Evolutionary conservation across 306 rosid species (phyloP), one percentile per base, ranked within the genome.

Genomic region (Prunus dulcis): DNA sequence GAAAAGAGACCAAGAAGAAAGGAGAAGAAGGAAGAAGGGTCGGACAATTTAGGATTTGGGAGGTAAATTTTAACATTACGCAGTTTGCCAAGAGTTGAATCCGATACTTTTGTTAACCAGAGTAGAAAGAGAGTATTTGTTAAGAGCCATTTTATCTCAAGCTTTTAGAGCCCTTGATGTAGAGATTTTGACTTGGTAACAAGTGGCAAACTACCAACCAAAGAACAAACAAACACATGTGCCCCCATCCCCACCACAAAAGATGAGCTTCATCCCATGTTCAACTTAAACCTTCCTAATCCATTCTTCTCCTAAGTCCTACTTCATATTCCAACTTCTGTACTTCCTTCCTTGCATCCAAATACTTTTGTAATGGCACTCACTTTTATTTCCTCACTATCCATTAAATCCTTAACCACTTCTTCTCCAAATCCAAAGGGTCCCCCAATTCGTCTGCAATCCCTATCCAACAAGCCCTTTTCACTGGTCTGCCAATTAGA

Each of bases 331-430:
- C 43, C 9, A 6, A 13, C 56, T 58, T 27, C 27, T 51, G 0
- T 53, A 38, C 23, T 70, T 11, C 20, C 20, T 67, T 60, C 20
- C 20, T 67, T 60, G 65, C 45, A 19, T 19, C 20, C 62, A 45
- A 43, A 9, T 28, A 9, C 23, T 9, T 15, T 9, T 18, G 66
- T 22, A 57, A 91, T 93, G 97, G 89, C 93, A 14, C 78, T 89
- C 50, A 79, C 83, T 84, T 85, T 87, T 7, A 17, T 86, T 22
- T 84, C 89, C 55, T 81, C 93, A 12, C 86, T 85, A 6, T 83
- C 92, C 66, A 45, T 82, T 10, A 82, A 83, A 28, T 65, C 81
- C 12, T 78, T 84, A 17, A 61, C 76, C 63, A 23, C 79, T 43
- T 87, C 84, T 56, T 81, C 89, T 45, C 60, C 78, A 9, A 79